These are phyloP conservation scores for Asterochloris sp. DNA, from an alignment of 139 green algal species.

Conservation along the genomic window DNA sequence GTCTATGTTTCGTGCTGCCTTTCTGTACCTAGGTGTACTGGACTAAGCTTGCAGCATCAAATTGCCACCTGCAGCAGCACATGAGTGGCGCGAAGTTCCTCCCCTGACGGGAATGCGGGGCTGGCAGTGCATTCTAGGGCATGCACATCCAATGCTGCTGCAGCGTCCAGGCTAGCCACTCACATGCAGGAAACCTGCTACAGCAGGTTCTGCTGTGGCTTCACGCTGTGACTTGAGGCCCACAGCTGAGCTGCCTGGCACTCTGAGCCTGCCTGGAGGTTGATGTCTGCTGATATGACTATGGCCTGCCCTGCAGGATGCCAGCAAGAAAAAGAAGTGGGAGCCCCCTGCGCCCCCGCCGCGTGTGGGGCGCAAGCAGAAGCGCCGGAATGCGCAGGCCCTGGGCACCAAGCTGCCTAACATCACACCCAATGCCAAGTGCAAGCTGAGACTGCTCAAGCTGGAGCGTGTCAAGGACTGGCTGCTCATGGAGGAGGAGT, in stretches of 20 bases:
- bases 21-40: no score
- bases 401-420: constrained; percentile 80
- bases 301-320: background rate
- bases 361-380: constrained; percentile 93
- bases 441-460: constrained; percentile 96
- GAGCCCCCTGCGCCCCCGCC: constrained; percentile 90
- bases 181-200: background rate
- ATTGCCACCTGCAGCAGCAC: no score
- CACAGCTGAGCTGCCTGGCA: background rate
- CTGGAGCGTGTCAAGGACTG: constrained; percentile 99
- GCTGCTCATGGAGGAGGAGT: constrained; percentile 99
- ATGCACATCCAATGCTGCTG: background rate
- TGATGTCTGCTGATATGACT: no score
- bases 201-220: background rate
- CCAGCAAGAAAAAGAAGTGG: constrained; percentile 96
- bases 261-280: no score
- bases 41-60: no score
- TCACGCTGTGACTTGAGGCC: background rate
- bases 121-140: no score
- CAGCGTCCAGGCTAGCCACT: background rate
- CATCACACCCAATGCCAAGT: constrained; percentile 90
- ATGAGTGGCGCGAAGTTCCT: no score
- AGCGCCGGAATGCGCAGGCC: constrained; percentile 56
- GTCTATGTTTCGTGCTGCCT: no score
- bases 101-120: no score